phyloP scores from a whole-genome alignment of 2,329 filamentous ascomycete genomes.

The Eutypa lata region DNA sequence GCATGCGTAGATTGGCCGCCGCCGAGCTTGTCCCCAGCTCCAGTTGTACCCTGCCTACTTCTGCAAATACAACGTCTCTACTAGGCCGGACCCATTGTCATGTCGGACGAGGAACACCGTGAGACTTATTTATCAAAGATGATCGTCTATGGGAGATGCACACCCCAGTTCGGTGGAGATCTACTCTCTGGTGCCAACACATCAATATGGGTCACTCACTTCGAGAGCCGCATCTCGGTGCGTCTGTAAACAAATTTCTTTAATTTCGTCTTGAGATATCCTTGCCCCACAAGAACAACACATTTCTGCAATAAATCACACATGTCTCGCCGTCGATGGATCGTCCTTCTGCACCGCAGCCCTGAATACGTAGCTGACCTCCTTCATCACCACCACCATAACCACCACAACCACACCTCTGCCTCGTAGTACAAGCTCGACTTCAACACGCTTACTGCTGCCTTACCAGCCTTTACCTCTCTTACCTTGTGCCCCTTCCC shows the following conservation, averaged over 20 bases:
- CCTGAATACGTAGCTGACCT: conserved; percentile 47
- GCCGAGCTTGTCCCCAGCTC: conserved; percentile 30
- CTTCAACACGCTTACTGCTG: conserved; percentile 29
- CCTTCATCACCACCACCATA: conserved; percentile 38
- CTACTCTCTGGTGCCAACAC: conserved; percentile 67
- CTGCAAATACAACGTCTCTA: conserved; percentile 36
- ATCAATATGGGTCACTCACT: conserved; percentile 73
- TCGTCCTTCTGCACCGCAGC: conserved; percentile 46
- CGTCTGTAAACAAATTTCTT: conserved; percentile 50
- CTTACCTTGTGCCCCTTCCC: conserved; percentile 35
- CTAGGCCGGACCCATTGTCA: conserved; percentile 27
- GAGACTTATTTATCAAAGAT: conserved; percentile 47
- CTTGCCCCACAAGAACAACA: conserved; percentile 49
- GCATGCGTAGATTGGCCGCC: conserved; percentile 37
- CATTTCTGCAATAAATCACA: conserved; percentile 63
- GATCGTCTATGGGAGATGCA: conserved; percentile 45
- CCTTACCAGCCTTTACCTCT: conserved; percentile 22
- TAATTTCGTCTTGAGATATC: conserved; percentile 40
- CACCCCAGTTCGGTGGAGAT: conserved; percentile 58
- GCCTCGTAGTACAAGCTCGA: conserved; percentile 35
- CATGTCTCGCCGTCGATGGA: conserved; percentile 58
- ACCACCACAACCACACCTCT: conserved; percentile 35
- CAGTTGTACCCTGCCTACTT: conserved; percentile 40
- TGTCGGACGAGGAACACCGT: conserved; percentile 27
- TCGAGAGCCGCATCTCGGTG: conserved; percentile 66